Conservation (phyloP, 2,329 filamentous ascomycete genomes). For the Sarocladiaceae sp. region DNA sequence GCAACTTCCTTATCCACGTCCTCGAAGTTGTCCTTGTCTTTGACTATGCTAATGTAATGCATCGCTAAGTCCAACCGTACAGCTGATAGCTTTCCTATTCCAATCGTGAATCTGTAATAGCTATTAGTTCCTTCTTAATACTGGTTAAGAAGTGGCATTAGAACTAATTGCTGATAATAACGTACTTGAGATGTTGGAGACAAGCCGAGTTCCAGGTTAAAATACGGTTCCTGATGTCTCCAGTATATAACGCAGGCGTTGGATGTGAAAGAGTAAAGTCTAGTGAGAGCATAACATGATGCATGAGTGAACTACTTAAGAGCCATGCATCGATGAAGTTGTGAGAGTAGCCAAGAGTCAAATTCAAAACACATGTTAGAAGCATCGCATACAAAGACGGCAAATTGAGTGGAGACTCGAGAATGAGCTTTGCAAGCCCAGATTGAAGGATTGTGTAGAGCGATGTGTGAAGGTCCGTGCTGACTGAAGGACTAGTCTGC, state of each 20-base stretch:
- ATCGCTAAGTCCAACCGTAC: not conserved
- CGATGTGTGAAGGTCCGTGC: not conserved
- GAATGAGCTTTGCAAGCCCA: not conserved
- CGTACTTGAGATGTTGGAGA: conserved; percentile 3
- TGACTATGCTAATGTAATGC: not conserved
- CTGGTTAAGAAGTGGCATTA: not conserved
- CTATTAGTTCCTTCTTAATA: not conserved
- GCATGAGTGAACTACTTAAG: not conserved
- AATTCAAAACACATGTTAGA: not conserved
- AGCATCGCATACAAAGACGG: conserved; percentile 1
- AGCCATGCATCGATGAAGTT: not conserved
- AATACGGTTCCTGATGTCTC: not conserved
- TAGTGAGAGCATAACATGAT: not conserved
- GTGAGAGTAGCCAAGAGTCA: not conserved
- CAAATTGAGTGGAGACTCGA: not conserved
- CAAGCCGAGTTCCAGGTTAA: not conserved
- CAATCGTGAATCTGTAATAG: not conserved
- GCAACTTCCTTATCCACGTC: not conserved
- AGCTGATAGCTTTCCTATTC: not conserved
- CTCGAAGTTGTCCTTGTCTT: not conserved
- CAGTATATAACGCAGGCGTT: not conserved
- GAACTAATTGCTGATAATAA: not conserved
- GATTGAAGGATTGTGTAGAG: not conserved
- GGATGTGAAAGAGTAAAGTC: not conserved
- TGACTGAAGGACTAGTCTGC: not conserved